Base-by-base conservation (phyloP, 1,139 yeast genomes). In the Sugiyamaella paludigena region DNA sequence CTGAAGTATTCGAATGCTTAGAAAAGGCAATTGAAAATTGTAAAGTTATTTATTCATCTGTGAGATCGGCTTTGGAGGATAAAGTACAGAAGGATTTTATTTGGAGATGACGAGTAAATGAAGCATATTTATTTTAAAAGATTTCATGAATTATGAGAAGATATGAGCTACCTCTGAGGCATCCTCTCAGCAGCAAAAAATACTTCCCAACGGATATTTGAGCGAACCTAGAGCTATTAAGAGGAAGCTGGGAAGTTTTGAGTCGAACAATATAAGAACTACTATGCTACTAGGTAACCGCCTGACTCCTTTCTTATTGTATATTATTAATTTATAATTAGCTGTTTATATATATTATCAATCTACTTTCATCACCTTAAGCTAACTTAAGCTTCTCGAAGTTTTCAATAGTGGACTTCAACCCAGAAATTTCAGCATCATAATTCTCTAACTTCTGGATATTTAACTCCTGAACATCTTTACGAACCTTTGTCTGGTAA, bases 341-440 rank as follows among this genome's bases (percentile, higher is more conserved):
- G 46, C 27, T 11, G 26, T 7, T 9, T n/a, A 24, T 9, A 11
- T 11, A 36, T n/a, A 4, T 28, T 13, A 36, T n/a, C n/a, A n/a
- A n/a, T n/a, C n/a, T n/a, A n/a, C n/a, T n/a, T n/a, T n/a, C n/a
- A n/a, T n/a, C n/a, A n/a, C n/a, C 28, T 33, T 51, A 55, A 29
- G 56, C 60, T 28, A 66, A 47, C 61, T 66, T 65, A 42, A 68
- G 68, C 52, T 66, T 63, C 57, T 71, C 71, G 53, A 73, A 73
- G 55, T 70, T 70, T 39, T 59, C 66, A 29, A 73, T 66, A 43
- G 71, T 72, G 16, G 67, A 61, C 51, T 67, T 60, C 43, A 66
- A 79, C 57, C 96, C 95, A 64, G 85, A 89, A 55, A 88, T 84
- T 69, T 91, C 98, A 43, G 98, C 96, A 58, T 72, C 69, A 55